Percentiles rank a stretch among this genome's conserved stretches.
Conservation (phyloP, 73 alveolate genomes). For the Paramecium pentaurelia region DNA sequence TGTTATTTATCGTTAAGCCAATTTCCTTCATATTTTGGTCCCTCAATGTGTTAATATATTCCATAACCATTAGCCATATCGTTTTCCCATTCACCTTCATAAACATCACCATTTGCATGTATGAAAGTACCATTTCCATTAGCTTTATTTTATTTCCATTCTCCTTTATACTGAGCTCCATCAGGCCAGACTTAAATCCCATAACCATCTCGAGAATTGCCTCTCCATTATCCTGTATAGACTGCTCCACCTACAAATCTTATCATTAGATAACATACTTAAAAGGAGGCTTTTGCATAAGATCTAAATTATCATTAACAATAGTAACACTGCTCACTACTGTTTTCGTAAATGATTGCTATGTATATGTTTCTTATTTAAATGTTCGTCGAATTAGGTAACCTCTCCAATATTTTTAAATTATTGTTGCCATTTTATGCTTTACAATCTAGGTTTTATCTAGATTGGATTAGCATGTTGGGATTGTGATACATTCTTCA, state of each 20-base stretch:
- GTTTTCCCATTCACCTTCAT: slow-evolving; percentile 66
- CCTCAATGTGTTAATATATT: slow-evolving; percentile 37
- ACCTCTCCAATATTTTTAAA: neutral
- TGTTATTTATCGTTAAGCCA: slow-evolving; percentile 62
- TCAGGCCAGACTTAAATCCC: slow-evolving; percentile 59
- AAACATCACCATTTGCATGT: slow-evolving; percentile 61
- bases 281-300: neutral
- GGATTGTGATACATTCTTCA: neutral
- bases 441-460: neutral
- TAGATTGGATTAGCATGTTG: neutral
- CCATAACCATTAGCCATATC: slow-evolving; percentile 71
- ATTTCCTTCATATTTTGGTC: slow-evolving; percentile 56
- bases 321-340: neutral
- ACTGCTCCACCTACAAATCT: slow-evolving; percentile 67
- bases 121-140: slow-evolving; percentile 61
- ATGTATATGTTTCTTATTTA: neutral
- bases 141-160: slow-evolving; percentile 64
- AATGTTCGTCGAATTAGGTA: neutral
- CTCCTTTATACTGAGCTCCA: slow-evolving; percentile 59
- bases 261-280: neutral
- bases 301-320: neutral
- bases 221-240: slow-evolving; percentile 70
- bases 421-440: neutral
- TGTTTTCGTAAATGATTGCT: neutral
- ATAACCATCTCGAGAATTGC: slow-evolving; percentile 45